Evolutionary conservation across 2,329 filamentous ascomycete species (phyloP).

Genomic region (Rutstroemia sp.): DNA sequence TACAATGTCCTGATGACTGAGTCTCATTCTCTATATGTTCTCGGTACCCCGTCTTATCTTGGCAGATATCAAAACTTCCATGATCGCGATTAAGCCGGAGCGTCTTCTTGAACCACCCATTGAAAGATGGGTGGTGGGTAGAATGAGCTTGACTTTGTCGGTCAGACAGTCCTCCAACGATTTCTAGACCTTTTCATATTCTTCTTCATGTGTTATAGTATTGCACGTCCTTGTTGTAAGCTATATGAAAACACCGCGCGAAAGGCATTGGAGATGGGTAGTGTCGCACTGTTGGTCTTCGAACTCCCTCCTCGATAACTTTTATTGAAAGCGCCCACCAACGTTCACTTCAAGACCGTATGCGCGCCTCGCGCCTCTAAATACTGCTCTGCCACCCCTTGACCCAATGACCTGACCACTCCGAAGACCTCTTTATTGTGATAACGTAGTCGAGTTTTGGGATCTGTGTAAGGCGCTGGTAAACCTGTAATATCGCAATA

Average conservation of each 20-base stretch:
- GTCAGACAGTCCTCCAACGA: constrained; percentile 24
- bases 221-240: too few species aligned
- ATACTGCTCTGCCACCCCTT: constrained; percentile 79
- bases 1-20: constrained; percentile 49
- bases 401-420: constrained; percentile 71
- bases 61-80: constrained; percentile 62
- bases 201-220: too few species aligned
- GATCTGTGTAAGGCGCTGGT: constrained; percentile 85
- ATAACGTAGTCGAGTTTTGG: constrained; percentile 89
- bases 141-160: constrained; percentile 89
- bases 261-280: neutral
- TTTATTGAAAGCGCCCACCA: neutral
- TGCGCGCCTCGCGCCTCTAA: constrained; percentile 87
- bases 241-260: too few species aligned
- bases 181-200: too few species aligned
- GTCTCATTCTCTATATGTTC: constrained; percentile 55
- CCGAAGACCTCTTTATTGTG: constrained; percentile 89
- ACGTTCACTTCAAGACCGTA: constrained; percentile 50
- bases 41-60: constrained; percentile 69
- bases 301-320: too few species aligned
- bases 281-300: neutral
- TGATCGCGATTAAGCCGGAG: constrained; percentile 99
- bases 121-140: constrained; percentile 78
- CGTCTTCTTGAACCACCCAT: constrained; percentile 73
- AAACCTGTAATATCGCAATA: constrained; percentile 97